Evolutionary conservation across 768 basidiomycete species (phyloP).

Genomic region (Lyophyllum semitale): DNA sequence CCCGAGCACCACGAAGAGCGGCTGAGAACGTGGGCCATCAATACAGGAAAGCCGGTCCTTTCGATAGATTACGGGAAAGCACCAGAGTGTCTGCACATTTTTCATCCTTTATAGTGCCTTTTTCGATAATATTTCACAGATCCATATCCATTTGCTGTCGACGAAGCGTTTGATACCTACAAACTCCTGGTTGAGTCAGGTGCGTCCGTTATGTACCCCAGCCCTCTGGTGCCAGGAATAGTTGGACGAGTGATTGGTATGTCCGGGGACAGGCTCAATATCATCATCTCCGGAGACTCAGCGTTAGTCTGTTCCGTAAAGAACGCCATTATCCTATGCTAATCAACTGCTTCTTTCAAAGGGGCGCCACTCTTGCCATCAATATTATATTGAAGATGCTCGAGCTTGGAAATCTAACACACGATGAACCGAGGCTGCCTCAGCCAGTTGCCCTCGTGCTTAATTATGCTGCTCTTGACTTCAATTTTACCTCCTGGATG

Average conservation of each 20-base stretch:
- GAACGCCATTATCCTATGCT: not conserved
- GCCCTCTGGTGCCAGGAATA: constrained; percentile 16
- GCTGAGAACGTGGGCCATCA: constrained; percentile 80
- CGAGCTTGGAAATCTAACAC: constrained; percentile 53
- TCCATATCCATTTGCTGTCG: constrained; percentile 95
- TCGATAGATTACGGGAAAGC: constrained; percentile 95
- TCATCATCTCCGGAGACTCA: constrained; percentile 92
- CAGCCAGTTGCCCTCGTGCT: constrained; percentile 82
- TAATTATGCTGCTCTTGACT: constrained; percentile 91
- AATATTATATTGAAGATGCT: constrained; percentile 85
- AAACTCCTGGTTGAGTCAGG: constrained; percentile 74
- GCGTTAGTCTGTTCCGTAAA: constrained; percentile 67
- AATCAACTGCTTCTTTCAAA: constrained; percentile 30
- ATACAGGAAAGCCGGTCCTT: constrained; percentile 77
- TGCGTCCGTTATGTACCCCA: constrained; percentile 22
- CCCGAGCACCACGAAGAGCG: constrained; percentile 98
- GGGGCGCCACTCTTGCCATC: constrained; percentile 86
- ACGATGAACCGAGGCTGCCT: constrained; percentile 48
- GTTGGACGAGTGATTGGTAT: constrained; percentile 84
- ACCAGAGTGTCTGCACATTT: constrained; percentile 74
- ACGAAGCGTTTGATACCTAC: constrained; percentile 93
- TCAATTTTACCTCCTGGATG: constrained; percentile 99
- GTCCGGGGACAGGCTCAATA: constrained; percentile 75
- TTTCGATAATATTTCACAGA: constrained; percentile 46
- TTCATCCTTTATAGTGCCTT: constrained; percentile 6